Evolutionary conservation across 1,284 basidiomycete genomes (phyloP).

Genomic region (Porodaedalea pini): DNA sequence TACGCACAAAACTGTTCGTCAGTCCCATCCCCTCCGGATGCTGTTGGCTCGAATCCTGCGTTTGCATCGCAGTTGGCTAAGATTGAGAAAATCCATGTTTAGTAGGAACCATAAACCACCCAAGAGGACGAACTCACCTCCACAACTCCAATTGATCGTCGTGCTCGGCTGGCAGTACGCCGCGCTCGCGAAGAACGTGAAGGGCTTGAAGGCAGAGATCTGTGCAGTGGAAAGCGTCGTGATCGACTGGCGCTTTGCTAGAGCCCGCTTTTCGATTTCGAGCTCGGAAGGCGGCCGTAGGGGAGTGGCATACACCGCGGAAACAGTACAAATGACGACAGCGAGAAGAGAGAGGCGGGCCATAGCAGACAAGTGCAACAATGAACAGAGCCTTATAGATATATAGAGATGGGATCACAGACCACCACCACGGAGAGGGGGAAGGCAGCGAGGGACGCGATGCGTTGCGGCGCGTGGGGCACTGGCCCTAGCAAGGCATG

Average conservation of each 20-base stretch:
- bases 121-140: constrained; percentile 31
- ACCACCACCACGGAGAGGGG: neutral
- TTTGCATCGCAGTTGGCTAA: constrained; percentile 31
- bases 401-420: neutral
- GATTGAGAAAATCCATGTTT: neutral
- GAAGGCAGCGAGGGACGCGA: neutral
- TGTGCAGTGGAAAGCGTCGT: constrained; percentile 34
- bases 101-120: neutral
- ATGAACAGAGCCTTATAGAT: neutral
- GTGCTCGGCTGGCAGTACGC: constrained; percentile 45
- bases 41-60: constrained; percentile 24
- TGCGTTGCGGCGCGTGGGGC: neutral
- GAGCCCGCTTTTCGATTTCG: neutral
- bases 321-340: neutral
- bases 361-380: neutral
- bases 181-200: constrained; percentile 48
- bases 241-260: constrained; percentile 19
- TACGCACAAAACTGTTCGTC: constrained; percentile 27
- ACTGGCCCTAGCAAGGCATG: neutral
- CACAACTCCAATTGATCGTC: constrained; percentile 43
- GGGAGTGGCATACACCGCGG: neutral
- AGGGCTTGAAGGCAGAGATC: constrained; percentile 40
- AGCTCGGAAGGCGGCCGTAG: neutral
- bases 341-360: neutral
- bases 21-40: constrained; percentile 25